A percentile compares a stretch with the other conserved stretches of the same genome.
These are phyloP conservation scores for Hebeloma cylindrosporum DNA, from an alignment of 768 basidiomycete species.

Conservation along the genomic window DNA sequence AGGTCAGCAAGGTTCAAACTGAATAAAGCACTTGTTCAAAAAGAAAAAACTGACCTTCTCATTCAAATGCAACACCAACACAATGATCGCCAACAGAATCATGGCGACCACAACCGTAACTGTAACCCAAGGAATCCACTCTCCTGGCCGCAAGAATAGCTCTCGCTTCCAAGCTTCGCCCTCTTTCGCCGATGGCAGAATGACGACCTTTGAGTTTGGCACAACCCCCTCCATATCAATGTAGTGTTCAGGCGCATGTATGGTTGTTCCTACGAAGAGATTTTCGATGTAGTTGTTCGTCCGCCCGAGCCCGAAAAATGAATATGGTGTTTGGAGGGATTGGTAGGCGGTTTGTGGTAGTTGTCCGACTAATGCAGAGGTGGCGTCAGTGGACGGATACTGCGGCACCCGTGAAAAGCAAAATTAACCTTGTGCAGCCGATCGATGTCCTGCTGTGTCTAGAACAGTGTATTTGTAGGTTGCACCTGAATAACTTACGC, in stretches of 20 bases:
- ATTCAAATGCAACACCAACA: constrained; percentile 83
- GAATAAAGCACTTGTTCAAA: constrained; percentile 7
- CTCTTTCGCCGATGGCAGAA: constrained; percentile 67
- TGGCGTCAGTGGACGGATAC: constrained; percentile 4
- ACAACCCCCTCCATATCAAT: constrained; percentile 97
- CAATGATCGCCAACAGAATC: constrained; percentile 72
- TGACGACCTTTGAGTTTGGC: constrained; percentile 96
- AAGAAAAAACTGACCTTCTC: constrained; percentile 70
- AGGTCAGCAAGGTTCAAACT: constrained; percentile 2
- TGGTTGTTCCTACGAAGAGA: constrained; percentile 91
- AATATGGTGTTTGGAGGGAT: constrained; percentile 85
- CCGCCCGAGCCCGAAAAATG: constrained; percentile 94
- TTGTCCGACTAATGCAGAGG: constrained; percentile 66
- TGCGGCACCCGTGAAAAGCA: constrained; percentile 1
- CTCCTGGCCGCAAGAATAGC: constrained; percentile 89
- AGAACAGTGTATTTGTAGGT: constrained; percentile 97
- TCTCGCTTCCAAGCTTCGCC: constrained; percentile 80
- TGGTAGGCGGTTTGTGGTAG: constrained; percentile 93
- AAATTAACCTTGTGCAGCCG: constrained; percentile 80
- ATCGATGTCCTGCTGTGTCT: constrained; percentile 83
- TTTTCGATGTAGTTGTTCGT: constrained; percentile 99
- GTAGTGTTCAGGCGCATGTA: constrained; percentile 67
- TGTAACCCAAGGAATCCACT: constrained; percentile 99
- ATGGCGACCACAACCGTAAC: constrained; percentile 78
- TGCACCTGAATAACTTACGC: constrained; percentile 92